phyloP scores from a whole-genome alignment of 164 flowering plant species.

The Saururus chinensis region DNA sequence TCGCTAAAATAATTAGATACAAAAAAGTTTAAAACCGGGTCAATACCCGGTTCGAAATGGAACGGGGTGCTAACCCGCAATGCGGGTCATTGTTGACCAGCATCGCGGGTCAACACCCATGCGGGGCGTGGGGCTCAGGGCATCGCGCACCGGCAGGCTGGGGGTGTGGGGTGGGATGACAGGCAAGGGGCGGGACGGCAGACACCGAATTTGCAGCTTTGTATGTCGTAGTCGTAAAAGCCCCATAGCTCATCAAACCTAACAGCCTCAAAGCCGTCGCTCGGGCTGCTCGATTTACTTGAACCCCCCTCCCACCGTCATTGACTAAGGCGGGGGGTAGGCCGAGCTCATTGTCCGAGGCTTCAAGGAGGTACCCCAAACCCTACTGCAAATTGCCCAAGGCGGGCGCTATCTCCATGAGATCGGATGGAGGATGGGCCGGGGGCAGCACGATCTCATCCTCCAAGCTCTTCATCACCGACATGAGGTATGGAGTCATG shows the following conservation, averaged over 20 bases:
- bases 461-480: slow-evolving; percentile 7
- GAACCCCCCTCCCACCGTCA: background rate
- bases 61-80: no score
- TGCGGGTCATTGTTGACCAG: no score
- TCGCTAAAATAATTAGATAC: no score
- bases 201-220: slow-evolving; percentile 18
- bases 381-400: slow-evolving; percentile 30
- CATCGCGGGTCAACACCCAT: no score
- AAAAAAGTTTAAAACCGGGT: no score
- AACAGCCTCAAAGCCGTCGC: slow-evolving; percentile 9
- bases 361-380: slow-evolving; percentile 54
- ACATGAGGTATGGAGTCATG: slow-evolving; percentile 1
- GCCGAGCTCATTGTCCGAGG: slow-evolving; percentile 79
- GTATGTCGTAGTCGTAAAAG: slow-evolving; percentile 31
- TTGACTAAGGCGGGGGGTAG: slow-evolving; percentile 33
- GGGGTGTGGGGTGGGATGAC: no score
- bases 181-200: no score
- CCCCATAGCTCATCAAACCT: slow-evolving; percentile 33
- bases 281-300: background rate
- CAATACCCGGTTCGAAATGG: no score
- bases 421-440: background rate
- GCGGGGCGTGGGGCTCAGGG: no score
- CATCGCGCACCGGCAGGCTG: no score
- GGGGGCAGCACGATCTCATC: slow-evolving; percentile 1
- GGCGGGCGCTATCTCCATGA: background rate